Conservation (phyloP, 176 grass and related monocot species). For the Elymus sibiricus region DNA sequence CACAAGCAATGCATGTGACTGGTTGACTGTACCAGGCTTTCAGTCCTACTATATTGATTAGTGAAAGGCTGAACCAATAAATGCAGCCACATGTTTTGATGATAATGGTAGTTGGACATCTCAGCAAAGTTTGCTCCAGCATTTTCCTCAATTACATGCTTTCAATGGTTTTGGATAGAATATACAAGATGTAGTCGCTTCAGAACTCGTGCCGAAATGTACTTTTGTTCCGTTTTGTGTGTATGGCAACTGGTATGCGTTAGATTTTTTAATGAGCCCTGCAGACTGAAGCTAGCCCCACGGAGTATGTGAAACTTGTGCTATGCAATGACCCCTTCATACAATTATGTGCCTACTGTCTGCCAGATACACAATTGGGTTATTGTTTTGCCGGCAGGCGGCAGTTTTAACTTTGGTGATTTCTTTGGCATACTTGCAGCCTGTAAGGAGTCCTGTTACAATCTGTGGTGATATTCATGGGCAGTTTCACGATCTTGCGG, state of each 20-base stretch:
- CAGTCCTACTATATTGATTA: background rate
- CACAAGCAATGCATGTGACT: background rate
- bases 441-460: constrained; percentile 95
- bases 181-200: background rate
- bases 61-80: background rate
- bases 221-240: background rate
- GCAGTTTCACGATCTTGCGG: constrained; percentile 97
- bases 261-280: background rate
- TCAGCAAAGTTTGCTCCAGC: background rate
- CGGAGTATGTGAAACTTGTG: background rate
- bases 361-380: background rate
- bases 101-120: background rate
- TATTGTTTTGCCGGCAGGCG: background rate
- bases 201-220: background rate
- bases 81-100: background rate
- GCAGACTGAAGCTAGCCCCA: background rate
- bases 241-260: background rate
- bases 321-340: background rate
- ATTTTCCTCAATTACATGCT: background rate
- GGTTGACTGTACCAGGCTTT: background rate
- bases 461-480: constrained; percentile 99
- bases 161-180: background rate
- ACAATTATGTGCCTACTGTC: background rate
- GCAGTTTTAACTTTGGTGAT: constrained; percentile 12
- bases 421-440: constrained; percentile 49